Conservation (phyloP, 2,329 filamentous ascomycete species). For the Mycosphaerella sp. region DNA sequence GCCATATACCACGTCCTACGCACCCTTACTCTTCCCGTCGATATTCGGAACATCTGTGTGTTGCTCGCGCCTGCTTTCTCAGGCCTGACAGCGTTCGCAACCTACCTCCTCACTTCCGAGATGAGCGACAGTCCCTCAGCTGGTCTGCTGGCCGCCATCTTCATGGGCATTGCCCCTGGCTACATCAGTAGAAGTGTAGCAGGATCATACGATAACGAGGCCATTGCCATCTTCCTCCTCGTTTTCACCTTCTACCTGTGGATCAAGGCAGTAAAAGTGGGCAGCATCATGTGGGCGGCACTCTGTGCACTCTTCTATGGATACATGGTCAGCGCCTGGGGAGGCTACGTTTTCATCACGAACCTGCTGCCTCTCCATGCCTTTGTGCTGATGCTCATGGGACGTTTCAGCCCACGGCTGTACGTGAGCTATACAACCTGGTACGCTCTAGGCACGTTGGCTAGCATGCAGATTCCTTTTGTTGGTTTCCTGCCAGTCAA, state of each 20-base stretch:
- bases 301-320: slow-evolving; percentile 94
- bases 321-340: slow-evolving; percentile 99
- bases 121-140: slow-evolving; percentile 95
- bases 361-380: slow-evolving; percentile 91
- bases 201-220: slow-evolving; percentile 98
- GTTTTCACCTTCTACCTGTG: slow-evolving; percentile 98
- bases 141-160: slow-evolving; percentile 84
- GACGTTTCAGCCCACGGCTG: slow-evolving; percentile 83
- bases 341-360: slow-evolving; percentile 99
- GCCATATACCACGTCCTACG: slow-evolving; percentile 92
- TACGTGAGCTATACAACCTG: slow-evolving; percentile 98
- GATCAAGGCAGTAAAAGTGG: slow-evolving; percentile 97
- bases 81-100: slow-evolving; percentile 82
- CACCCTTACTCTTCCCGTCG: slow-evolving; percentile 81
- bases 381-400: slow-evolving; percentile 94
- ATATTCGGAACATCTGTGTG: slow-evolving; percentile 98
- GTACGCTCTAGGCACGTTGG: slow-evolving; percentile 92
- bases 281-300: slow-evolving; percentile 93
- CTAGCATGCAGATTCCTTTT: slow-evolving; percentile 99
- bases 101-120: slow-evolving; percentile 93
- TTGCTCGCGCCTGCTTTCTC: slow-evolving; percentile 92
- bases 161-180: slow-evolving; percentile 96
- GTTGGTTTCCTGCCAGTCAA: slow-evolving; percentile 94
- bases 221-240: slow-evolving; percentile 96
- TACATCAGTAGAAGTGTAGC: slow-evolving; percentile 98